Conservation (phyloP, 2,329 filamentous ascomycete species). For the Sporothrix dimorphospora region DNA sequence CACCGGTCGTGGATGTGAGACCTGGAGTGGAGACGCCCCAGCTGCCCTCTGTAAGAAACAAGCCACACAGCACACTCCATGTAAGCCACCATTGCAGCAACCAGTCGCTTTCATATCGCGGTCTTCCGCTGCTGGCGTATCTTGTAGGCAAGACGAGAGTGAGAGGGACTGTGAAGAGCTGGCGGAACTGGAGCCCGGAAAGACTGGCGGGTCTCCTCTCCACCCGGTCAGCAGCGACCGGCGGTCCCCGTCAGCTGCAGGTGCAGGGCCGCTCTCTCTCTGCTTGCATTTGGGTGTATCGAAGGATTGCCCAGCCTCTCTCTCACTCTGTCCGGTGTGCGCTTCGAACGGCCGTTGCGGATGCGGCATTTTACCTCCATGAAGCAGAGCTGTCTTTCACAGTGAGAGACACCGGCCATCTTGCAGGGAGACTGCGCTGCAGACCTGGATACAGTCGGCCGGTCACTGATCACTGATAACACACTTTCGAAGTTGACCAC, state of each 20-base stretch:
- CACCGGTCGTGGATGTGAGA: conserved; percentile 21
- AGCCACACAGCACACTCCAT: background rate
- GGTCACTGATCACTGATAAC: conserved; percentile 11
- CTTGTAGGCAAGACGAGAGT: background rate
- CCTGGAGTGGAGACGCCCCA: conserved; percentile 15
- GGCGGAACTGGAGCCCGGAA: too few relatives aligned
- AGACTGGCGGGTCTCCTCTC: background rate
- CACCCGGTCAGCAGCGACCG: background rate
- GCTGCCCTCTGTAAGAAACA: conserved; percentile 11
- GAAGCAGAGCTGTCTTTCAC: background rate
- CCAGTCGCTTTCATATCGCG: background rate
- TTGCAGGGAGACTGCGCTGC: background rate
- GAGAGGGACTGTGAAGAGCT: background rate
- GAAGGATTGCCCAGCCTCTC: conserved; percentile 2
- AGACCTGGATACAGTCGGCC: background rate
- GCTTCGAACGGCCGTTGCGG: background rate
- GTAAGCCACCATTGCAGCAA: background rate
- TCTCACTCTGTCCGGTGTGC: too few relatives aligned
- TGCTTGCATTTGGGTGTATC: background rate
- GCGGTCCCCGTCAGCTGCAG: conserved; percentile 7
- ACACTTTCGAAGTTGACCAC: background rate
- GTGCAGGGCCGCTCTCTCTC: background rate
- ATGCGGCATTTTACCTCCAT: background rate
- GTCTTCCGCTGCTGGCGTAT: background rate
- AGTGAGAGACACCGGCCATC: background rate